Evolutionary conservation across 75 land plant species (phyloP), one percentile per base, ranked within the genome.

Genomic region (Sequoiadendron giganteum): DNA sequence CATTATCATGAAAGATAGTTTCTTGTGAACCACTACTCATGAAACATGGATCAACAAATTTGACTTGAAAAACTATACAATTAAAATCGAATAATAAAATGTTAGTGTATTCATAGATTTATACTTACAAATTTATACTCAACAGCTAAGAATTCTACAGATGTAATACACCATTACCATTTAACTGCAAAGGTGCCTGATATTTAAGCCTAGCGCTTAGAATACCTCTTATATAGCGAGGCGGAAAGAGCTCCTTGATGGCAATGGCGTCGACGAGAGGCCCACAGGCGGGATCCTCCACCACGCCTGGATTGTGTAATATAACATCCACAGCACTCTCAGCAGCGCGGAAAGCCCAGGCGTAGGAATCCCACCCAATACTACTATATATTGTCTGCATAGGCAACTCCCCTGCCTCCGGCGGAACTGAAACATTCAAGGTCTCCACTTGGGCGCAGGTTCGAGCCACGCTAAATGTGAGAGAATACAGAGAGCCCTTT

Each of bases 251-350:
- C 82, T 89, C 48, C 86, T 86, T 85, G n/a, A 93, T 85, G 40
- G 93, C 95, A 36, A 94, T 90, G 15, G 92, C 87, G 61, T 94
- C 94, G 30, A 94, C 88, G 54, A 94, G 90, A 2, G 95, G 95
- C 28, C 95, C 95, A 42, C 95, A 94, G 65, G 95, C 93, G 9
- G 94, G 92, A 70, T 94, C 95, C 86, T 94, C 95, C 87, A 87
- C 92, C 1, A 85, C 88, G 61, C 94, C 95, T 3, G 94, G 92
- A 84, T 94, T 94, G 83, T 94, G 95, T 48, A 94, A 88, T 25
- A 86, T 30, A 3, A 93, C 61, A 40, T 89, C 94, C 1, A 86
- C 85, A 28, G 18, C 89, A 0, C n/a, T 13, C 42, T 16, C 49
- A 0, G 15, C 61, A 0, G 95, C 91, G n/a, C 87, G 15, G 77